Evolutionary conservation across 2,329 filamentous ascomycete species (phyloP), one percentile per base, ranked within the genome.

Genomic region (Pyricularia pennisetigena): DNA sequence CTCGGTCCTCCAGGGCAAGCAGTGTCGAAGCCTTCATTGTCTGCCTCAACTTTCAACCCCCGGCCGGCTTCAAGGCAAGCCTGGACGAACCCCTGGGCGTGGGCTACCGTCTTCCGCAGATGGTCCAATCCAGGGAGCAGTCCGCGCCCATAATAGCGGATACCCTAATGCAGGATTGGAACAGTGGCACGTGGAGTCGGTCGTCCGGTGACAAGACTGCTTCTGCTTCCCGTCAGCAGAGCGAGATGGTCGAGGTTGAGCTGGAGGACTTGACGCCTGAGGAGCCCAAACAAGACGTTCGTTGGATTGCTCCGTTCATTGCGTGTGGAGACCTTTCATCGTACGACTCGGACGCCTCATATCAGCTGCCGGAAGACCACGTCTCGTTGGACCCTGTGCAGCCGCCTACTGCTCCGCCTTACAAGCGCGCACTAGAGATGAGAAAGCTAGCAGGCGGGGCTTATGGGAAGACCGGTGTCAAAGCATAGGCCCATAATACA

Each of bases 1-100:
- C 95, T 2, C 84, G 95, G 68, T 97, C 93, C 71, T 97, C 93
- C 75, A 86, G 95, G n/a, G 95, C 94, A 1, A 98, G 94, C 78
- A 97, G 93, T 78, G 89, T 99, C 24, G 95, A 99, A 78, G 94
- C 95, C 0, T 99, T 99, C 73, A 92, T 99, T 64, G 94, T 99
- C 20, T 97, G 95, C 77, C 86, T 96, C 73, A 92, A 93, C 70
- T 99, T 98, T 76, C 83, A 85, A 26, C 94, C 93, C 3, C 94
- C 94, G 0, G 79, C 82, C 16, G 91, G 90, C 0, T 95, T 93
- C 79, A 85, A 85, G 64, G 88, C 91, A 4, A 93, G 89, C 73
- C 80, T 95, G 4, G 90, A 93, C 73, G 87, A 89, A 73, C 91
- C 91, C 1, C 80, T 95, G 0, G 91, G 90, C 0, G 85, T 89